Evolutionary conservation across 2,329 filamentous ascomycete species (phyloP), one percentile per base, ranked within the genome.

Genomic region (Lachnellula cervina): DNA sequence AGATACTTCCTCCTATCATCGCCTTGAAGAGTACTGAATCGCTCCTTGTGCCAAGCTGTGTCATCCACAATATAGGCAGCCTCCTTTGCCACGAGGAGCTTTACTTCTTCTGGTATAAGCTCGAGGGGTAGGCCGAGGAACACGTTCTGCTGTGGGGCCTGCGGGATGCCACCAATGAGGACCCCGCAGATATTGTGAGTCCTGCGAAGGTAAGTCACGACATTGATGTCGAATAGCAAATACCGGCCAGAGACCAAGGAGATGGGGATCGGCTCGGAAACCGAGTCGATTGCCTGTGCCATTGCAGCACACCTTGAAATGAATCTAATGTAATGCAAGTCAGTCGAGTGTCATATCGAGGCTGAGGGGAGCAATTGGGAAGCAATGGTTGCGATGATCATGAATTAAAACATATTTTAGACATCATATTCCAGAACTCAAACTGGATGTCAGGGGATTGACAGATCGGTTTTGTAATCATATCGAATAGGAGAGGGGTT

Each of bases 81-180:
- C 57, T 82, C 84, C 64, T 86, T 87, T 63, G 90, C 86, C 56
- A 96, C 84, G 28, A 99, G 80, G 52, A 94, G 74, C 61, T 85
- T 81, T 4, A 87, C 92, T 76, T 99, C 94, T 74, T 97, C 94
- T 1, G 90, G 87, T 76, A 94, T 89, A 45, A 99, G 78, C 76
- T 97, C 88, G 25, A 97, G 75, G 2, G 94, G 94, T 49, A 97
- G 75, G 46, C 92, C 90, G 56, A 93, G 81, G 70, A 97, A 97
- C 56, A 96, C 82, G 74, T 96, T 97, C 73, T 99, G 94, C 65
- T 95, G 93, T 5, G 92, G 91, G 55, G 90, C 87, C 73, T 97
- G 92, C 2, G 94, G 93, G 32, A 96, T 84, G 7, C 89, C 92
- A 55, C 94, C 94, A 57, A 89, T 86, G 54, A 96, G 79, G 34